Evolutionary conservation across 768 basidiomycete genomes (phyloP), one percentile per base, ranked within the genome.

Genomic region (Rhizopogon vesiculosus): DNA sequence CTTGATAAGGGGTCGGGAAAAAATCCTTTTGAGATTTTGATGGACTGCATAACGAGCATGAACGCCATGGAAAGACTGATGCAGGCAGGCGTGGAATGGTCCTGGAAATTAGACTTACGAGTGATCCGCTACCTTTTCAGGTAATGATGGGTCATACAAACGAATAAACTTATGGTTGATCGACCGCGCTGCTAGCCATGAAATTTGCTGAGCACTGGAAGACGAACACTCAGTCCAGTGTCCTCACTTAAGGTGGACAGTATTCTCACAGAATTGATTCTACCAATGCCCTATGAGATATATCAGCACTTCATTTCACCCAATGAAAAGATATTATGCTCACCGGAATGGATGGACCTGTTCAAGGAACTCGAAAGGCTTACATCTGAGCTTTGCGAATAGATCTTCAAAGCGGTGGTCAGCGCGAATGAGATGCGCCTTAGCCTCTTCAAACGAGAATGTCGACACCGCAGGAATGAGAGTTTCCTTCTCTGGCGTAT

Each of bases 341-440:
- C 66, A 89, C 89, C 83, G 78, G 69, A 93, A 95, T 1, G 92
- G 91, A 66, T 93, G 89, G n/a, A 93, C 78, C 40, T 74, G 74
- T 64, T 91, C 86, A 16, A 88, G 76, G 9, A 81, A 75, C 64
- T 90, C 82, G 66, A 84, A 97, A 1, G 93, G 92, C 59, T 81
- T 86, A 70, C 91, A 94, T 42, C 73, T 72, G 64, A 90, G 70
- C 49, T 78, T 75, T 25, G 68, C 61, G 68, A 95, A 93, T 9
- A 95, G 57, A 40, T 80, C 78, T 51, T 74, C 73, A 70, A 94
- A 97, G 3, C 93, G 83, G 10, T 74, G 64, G 62, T 95, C 93
- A 7, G 76, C 79, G 2, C 60, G 53, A 54, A 84, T 81, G 33
- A 95, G 79, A 64, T 95, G 91, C 13, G 72, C 53, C 64, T 85